Percentiles rank a stretch among this genome's conserved stretches.
Conservation (phyloP, 1,284 basidiomycete species). For the Sporisorium sorghi region DNA sequence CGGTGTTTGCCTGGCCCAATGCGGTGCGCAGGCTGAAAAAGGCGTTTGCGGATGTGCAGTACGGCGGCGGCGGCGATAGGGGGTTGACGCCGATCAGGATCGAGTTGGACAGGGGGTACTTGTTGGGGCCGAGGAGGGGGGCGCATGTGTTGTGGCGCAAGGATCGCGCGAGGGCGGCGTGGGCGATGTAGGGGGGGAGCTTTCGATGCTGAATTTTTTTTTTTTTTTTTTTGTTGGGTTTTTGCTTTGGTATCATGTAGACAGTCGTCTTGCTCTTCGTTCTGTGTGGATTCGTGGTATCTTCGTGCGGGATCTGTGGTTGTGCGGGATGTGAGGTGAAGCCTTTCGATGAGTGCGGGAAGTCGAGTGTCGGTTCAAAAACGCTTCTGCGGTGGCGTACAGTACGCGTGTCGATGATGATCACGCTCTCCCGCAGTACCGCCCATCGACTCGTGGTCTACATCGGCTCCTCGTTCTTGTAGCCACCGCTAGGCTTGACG, state of each 20-base stretch:
- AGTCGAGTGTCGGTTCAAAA: neutral
- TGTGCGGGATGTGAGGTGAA: neutral
- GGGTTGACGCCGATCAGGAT: slow-evolving; percentile 14
- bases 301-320: neutral
- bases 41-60: slow-evolving; percentile 8
- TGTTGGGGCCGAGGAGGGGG: slow-evolving; percentile 44
- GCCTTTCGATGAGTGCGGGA: neutral
- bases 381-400: neutral
- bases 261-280: neutral
- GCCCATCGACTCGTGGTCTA: neutral
- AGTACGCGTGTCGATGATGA: neutral
- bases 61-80: neutral
- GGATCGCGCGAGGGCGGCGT: slow-evolving; percentile 32
- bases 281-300: too few relatives aligned
- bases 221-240: neutral
- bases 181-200: slow-evolving; percentile 24
- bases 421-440: neutral
- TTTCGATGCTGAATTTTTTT: too few relatives aligned
- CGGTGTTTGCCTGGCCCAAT: slow-evolving; percentile 42
- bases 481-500: neutral
- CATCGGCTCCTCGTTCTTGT: slow-evolving; percentile 17
- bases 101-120: slow-evolving; percentile 39
- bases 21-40: slow-evolving; percentile 28
- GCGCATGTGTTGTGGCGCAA: slow-evolving; percentile 51
- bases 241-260: neutral